Evolutionary conservation across 345 rosid genomes (phyloP).

Genomic region (Toxicodendron radicans): DNA sequence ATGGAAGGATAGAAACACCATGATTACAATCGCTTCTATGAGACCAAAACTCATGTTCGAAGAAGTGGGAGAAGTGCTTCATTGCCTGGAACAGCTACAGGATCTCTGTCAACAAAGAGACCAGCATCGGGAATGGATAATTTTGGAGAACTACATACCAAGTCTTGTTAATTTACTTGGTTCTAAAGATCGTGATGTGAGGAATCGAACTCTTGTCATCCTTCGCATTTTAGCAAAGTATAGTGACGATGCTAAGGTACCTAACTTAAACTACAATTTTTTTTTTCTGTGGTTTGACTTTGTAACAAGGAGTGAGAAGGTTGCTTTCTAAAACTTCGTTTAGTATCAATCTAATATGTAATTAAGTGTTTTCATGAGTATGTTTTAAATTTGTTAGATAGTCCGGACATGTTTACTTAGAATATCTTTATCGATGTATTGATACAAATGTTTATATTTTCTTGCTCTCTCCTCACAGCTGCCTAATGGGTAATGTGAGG

Average conservation of each 20-base stretch:
- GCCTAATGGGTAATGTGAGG: no score
- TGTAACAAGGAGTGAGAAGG: neutral
- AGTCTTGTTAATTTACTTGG: slow-evolving; percentile 49
- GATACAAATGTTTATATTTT: neutral
- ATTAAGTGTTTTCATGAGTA: neutral
- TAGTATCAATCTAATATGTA: neutral
- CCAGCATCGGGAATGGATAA: slow-evolving; percentile 63
- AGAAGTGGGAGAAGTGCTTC: slow-evolving; percentile 49
- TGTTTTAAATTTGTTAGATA: neutral
- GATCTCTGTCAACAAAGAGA: slow-evolving; percentile 59
- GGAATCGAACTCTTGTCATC: slow-evolving; percentile 41
- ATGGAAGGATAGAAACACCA: slow-evolving; percentile 74
- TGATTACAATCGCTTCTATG: slow-evolving; percentile 60
- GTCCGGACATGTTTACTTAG: slow-evolving; percentile 1
- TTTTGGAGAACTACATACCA: slow-evolving; percentile 58
- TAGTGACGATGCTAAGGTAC: slow-evolving; percentile 68
- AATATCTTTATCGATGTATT: neutral
- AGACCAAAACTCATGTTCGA: slow-evolving; percentile 47
- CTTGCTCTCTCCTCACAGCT: neutral
- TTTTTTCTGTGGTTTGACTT: neutral
- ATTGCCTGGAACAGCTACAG: slow-evolving; percentile 48
- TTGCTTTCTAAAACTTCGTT: slow-evolving; percentile 2
- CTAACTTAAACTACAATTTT: neutral
- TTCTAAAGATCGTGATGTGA: slow-evolving; percentile 40
- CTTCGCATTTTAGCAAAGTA: slow-evolving; percentile 50